These are phyloP conservation scores for Eimeria necatrix DNA, from an alignment of 169 alveolate species.

Conservation along the genomic window DNA sequence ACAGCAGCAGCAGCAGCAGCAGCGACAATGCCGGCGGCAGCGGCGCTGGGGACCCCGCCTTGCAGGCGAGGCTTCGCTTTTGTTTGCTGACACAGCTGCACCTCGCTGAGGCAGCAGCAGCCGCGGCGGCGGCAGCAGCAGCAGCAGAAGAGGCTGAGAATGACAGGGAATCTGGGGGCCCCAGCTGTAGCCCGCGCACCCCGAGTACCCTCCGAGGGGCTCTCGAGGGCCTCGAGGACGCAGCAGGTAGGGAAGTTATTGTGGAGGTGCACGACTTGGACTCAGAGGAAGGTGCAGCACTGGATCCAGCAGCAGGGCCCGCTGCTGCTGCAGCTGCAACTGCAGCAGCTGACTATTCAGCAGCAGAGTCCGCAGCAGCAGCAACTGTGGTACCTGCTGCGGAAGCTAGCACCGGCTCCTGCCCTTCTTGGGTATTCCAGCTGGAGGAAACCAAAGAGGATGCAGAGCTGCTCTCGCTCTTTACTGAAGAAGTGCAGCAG, in stretches of 20 bases:
- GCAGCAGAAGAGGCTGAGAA: conserved; percentile 15
- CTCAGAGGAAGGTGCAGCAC: not conserved
- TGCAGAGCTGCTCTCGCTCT: not conserved
- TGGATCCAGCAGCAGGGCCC: not conserved
- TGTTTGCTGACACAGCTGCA: conserved; percentile 11
- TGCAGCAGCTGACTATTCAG: not conserved
- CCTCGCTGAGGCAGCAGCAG: conserved; percentile 24
- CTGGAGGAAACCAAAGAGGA: not conserved
- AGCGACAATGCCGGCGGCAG: not conserved
- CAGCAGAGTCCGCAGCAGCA: not conserved
- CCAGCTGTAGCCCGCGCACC: not conserved
- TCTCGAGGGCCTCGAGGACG: not conserved
- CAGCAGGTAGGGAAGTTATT: not conserved
- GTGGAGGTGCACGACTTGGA: conserved; percentile 23
- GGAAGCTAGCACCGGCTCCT: too few relatives aligned
- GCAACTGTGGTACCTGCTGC: not conserved
- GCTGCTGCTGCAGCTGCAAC: not conserved
- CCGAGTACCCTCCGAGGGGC: not conserved
- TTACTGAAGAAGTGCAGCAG: not conserved
- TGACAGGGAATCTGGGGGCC: not conserved
- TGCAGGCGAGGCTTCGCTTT: not conserved
- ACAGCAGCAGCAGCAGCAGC: conserved; percentile 7
- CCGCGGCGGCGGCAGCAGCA: conserved; percentile 7
- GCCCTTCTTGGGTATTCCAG: not conserved
- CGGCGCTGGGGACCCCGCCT: not conserved